A percentile compares a stretch with the other conserved stretches of the same genome.
Conservation (phyloP, 2,329 filamentous ascomycete genomes). For the Penicillium janthinellum region DNA sequence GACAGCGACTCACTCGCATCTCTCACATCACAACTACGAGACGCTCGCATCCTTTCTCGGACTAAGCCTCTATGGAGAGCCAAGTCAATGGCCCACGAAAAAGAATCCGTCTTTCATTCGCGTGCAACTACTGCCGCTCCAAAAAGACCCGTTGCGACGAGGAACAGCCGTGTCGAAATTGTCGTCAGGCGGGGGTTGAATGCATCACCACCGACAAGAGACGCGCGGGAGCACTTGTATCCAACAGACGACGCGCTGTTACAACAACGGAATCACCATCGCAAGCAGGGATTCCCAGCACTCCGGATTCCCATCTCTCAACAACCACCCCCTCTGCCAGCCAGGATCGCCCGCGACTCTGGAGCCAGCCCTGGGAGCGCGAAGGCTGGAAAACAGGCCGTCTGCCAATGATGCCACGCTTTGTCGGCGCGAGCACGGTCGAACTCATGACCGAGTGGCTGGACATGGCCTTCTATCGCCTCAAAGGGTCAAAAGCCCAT, state of each 20-base stretch:
- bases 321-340: not conserved
- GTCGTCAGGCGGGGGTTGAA: constrained; percentile 10
- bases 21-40: not conserved
- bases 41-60: not conserved
- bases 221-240: constrained; percentile 10
- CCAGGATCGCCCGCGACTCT: constrained; percentile 9
- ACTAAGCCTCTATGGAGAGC: not conserved
- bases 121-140: constrained; percentile 16
- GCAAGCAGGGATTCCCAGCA: not conserved
- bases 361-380: constrained; percentile 14
- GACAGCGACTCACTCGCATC: not conserved
- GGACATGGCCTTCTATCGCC: constrained; percentile 15
- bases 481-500: constrained; percentile 5
- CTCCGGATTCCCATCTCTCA: constrained; percentile 3
- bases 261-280: not conserved
- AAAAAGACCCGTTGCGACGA: constrained; percentile 18
- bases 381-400: constrained; percentile 16
- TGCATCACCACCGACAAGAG: constrained; percentile 17
- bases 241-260: constrained; percentile 5
- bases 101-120: constrained; percentile 9
- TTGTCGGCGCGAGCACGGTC: constrained; percentile 11
- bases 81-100: not conserved
- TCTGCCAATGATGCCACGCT: constrained; percentile 15
- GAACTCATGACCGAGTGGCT: constrained; percentile 17
- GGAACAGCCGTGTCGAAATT: constrained; percentile 14